phyloP scores from a whole-genome alignment of 441 rosid species.

The Aquilaria agallochum region DNA sequence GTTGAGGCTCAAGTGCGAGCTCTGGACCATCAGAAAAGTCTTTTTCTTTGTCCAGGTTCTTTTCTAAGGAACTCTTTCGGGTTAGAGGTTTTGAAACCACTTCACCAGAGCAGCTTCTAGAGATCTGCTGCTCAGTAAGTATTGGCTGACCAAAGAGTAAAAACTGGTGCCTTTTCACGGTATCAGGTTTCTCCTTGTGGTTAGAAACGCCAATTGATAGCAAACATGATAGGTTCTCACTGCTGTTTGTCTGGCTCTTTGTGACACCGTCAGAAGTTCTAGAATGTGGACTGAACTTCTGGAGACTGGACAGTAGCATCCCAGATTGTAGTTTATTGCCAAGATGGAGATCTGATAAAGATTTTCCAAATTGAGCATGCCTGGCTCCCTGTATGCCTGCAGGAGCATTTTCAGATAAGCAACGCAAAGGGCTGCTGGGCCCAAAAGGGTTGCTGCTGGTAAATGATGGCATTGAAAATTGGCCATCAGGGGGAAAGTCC shows the following conservation, averaged over 20 bases:
- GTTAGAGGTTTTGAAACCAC: constrained; percentile 29
- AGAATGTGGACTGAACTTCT: constrained; percentile 38
- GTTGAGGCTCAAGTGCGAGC: constrained; percentile 21
- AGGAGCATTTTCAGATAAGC: constrained; percentile 46
- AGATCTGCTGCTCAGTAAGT: constrained; percentile 43
- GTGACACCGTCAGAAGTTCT: constrained; percentile 33
- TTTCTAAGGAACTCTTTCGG: constrained; percentile 25
- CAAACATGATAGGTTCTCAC: constrained; percentile 46
- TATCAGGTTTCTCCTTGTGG: constrained; percentile 44
- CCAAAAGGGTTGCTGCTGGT: constrained; percentile 41
- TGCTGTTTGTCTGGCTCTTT: constrained; percentile 28
- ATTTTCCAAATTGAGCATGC: constrained; percentile 59
- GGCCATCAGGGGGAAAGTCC: constrained; percentile 31
- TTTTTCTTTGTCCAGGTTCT: constrained; percentile 16
- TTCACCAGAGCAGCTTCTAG: constrained; percentile 39
- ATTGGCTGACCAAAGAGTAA: constrained; percentile 43
- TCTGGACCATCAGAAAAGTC: constrained; percentile 23
- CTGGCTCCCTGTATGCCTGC: constrained; percentile 72
- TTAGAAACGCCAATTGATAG: constrained; percentile 59
- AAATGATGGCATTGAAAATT: constrained; percentile 29
- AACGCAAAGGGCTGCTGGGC: constrained; percentile 33
- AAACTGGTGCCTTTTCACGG: constrained; percentile 23
- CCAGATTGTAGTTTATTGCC: constrained; percentile 67
- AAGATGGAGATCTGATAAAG: constrained; percentile 51
- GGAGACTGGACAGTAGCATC: constrained; percentile 52